Conservation (phyloP, 2,329 filamentous ascomycete genomes). For the Cladophialophora bantiana region DNA sequence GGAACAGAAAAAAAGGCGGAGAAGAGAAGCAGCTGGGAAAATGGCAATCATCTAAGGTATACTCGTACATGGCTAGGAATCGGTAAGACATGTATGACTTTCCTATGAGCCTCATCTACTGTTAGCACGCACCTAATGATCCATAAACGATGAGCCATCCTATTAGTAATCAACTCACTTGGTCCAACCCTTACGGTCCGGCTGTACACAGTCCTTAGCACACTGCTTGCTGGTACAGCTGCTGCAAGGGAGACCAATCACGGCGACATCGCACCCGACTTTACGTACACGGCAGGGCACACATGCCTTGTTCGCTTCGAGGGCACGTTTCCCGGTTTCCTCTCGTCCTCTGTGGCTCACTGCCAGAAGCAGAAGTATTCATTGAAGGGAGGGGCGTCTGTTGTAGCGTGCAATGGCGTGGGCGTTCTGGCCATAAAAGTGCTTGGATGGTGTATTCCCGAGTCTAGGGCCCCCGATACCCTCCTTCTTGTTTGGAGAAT, state of each 20-base stretch:
- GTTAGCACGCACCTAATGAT: slow-evolving; percentile 28
- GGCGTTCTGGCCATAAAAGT: slow-evolving; percentile 3
- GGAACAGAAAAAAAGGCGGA: slow-evolving; percentile 10
- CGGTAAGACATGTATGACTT: slow-evolving; percentile 34
- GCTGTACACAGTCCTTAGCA: slow-evolving; percentile 38
- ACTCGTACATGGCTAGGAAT: slow-evolving; percentile 3
- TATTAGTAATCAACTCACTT: slow-evolving; percentile 38
- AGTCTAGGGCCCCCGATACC: no score
- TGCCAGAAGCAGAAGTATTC: slow-evolving; percentile 35
- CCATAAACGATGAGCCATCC: slow-evolving; percentile 19
- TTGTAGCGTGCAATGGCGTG: slow-evolving; percentile 26
- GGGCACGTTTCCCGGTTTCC: slow-evolving; percentile 12
- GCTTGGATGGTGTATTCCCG: slow-evolving; percentile 10
- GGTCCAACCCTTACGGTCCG: slow-evolving; percentile 38
- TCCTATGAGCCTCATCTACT: slow-evolving; percentile 37
- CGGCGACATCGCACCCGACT: slow-evolving; percentile 41
- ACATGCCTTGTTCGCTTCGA: slow-evolving; percentile 39
- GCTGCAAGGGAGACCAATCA: slow-evolving; percentile 40
- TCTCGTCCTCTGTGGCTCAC: slow-evolving; percentile 33
- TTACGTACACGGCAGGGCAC: slow-evolving; percentile 39
- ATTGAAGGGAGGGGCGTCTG: slow-evolving; percentile 25
- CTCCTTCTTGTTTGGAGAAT: slow-evolving; percentile 13
- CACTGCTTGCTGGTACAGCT: slow-evolving; percentile 40
- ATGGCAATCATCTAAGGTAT: slow-evolving; percentile 25
- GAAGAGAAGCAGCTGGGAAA: slow-evolving; percentile 31